Evolutionary conservation across 2,329 filamentous ascomycete genomes (phyloP).

Genomic region (Aspergillus pseudoviridinutans): DNA sequence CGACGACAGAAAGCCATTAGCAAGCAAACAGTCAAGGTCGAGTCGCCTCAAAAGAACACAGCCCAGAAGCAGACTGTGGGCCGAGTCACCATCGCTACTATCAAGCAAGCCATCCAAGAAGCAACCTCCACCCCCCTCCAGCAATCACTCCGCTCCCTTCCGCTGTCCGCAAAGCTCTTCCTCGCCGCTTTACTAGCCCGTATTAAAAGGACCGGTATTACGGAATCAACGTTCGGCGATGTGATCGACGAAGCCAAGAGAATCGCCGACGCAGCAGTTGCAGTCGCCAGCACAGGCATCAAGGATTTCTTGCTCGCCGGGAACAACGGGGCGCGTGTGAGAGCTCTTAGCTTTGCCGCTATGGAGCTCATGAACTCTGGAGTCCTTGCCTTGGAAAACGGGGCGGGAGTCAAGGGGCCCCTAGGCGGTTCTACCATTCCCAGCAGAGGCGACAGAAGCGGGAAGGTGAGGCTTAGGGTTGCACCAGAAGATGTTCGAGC

Average conservation of each 20-base stretch:
- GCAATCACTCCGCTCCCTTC: conserved; percentile 77
- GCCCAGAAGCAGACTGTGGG: conserved; percentile 28
- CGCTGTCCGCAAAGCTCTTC: conserved; percentile 78
- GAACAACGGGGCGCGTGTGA: conserved; percentile 44
- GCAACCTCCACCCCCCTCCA: conserved; percentile 90
- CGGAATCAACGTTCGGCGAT: conserved; percentile 84
- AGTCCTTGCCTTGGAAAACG: conserved; percentile 72
- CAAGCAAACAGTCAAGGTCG: conserved; percentile 14
- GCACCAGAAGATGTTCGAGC: conserved; percentile 87
- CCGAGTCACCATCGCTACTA: conserved; percentile 84
- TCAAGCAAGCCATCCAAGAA: conserved; percentile 92
- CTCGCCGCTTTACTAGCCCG: conserved; percentile 77
- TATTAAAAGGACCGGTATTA: conserved; percentile 75
- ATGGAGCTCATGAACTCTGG: conserved; percentile 83
- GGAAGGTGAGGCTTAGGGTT: conserved; percentile 79
- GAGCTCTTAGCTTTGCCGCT: conserved; percentile 67
- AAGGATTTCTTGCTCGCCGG: conserved; percentile 56
- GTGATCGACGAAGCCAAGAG: conserved; percentile 80
- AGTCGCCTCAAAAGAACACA: conserved; percentile 16
- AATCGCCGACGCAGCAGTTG: conserved; percentile 49
- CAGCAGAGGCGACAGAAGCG: conserved; percentile 73
- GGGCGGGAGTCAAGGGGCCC: conserved; percentile 22
- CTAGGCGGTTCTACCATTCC: conserved; percentile 46
- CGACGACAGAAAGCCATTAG: conserved; percentile 22
- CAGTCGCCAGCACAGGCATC: conserved; percentile 49